phyloP scores from a whole-genome alignment of 2,329 filamentous ascomycete genomes.

The Monosporascus ibericus region DNA sequence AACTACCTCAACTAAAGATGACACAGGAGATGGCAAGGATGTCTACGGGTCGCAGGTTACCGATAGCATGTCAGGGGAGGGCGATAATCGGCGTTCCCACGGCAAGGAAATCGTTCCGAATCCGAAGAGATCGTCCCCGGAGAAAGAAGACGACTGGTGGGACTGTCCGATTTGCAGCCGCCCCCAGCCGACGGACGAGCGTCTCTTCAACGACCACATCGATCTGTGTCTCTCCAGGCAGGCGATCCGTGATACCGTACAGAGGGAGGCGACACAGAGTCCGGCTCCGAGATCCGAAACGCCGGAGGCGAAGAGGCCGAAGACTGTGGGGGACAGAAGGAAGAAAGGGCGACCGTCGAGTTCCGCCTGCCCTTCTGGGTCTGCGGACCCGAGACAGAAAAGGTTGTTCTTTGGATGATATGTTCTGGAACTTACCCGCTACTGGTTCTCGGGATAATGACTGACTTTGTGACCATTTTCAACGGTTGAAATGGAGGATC shows the following conservation, averaged over 20 bases:
- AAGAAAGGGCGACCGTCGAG: constrained; percentile 14
- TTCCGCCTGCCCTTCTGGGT: neutral
- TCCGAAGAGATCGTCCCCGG: constrained; percentile 27
- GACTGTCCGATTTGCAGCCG: constrained; percentile 82
- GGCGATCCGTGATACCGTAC: constrained; percentile 78
- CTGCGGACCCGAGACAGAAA: constrained; percentile 20
- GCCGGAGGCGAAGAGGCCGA: constrained; percentile 32
- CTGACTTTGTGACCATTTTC: neutral
- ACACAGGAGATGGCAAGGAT: constrained; percentile 6
- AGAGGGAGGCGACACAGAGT: constrained; percentile 36
- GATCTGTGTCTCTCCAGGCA: constrained; percentile 83
- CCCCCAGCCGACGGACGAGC: constrained; percentile 69
- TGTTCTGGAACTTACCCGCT: neutral
- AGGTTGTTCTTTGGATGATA: constrained; percentile 45
- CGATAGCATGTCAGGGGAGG: constrained; percentile 26
- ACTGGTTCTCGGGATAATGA: constrained; percentile 1
- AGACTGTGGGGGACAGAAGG: constrained; percentile 17
- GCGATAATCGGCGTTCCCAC: constrained; percentile 29
- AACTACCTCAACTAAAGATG: constrained; percentile 43
- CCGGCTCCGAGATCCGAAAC: constrained; percentile 21
- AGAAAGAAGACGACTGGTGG: constrained; percentile 56
- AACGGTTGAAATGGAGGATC: too few species aligned
- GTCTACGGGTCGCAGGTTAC: constrained; percentile 45
- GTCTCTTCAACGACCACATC: constrained; percentile 82
- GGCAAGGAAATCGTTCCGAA: constrained; percentile 48